A percentile compares a stretch with the other conserved stretches of the same genome.
Evolutionary conservation across 2,329 filamentous ascomycete genomes (phyloP).

Genomic region (Monosporascus sp.): DNA sequence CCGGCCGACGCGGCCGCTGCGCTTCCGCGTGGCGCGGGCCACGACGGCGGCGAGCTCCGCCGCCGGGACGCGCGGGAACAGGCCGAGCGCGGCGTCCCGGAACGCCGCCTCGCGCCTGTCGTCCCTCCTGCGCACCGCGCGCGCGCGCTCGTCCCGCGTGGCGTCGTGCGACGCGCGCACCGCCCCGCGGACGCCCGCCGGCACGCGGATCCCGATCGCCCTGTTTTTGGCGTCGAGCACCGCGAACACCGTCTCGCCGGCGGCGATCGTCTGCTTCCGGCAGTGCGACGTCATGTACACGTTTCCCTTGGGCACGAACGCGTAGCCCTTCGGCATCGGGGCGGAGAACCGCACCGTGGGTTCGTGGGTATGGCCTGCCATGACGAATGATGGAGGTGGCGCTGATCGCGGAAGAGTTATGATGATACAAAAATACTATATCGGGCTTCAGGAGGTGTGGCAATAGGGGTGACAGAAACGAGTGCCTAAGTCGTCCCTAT

Average conservation of each 20-base stretch:
- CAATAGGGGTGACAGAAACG: no score
- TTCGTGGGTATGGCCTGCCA: constrained; percentile 6
- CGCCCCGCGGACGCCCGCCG: constrained; percentile 22
- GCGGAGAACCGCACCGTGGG: constrained; percentile 16
- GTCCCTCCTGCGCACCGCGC: constrained; percentile 30
- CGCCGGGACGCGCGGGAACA: constrained; percentile 37
- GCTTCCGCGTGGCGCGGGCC: constrained; percentile 38
- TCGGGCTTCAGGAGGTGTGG: no score
- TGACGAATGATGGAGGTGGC: neutral
- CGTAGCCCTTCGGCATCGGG: constrained; percentile 34
- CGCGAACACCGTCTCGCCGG: constrained; percentile 29
- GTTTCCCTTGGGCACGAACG: constrained; percentile 37
- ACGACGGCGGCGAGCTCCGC: constrained; percentile 30
- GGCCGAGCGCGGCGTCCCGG: constrained; percentile 26
- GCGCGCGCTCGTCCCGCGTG: constrained; percentile 28
- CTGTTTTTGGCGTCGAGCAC: constrained; percentile 22
- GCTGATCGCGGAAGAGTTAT: neutral
- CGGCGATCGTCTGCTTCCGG: constrained; percentile 31
- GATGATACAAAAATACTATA: no score
- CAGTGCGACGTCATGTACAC: constrained; percentile 37
- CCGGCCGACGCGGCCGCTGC: constrained; percentile 42
- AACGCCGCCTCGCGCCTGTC: constrained; percentile 27
- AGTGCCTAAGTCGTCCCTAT: no score
- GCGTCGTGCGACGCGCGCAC: constrained; percentile 17
- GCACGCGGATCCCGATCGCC: constrained; percentile 35